Evolutionary conservation across 495 filamentous ascomycete species (phyloP).

Genomic region (Platismatia glauca): DNA sequence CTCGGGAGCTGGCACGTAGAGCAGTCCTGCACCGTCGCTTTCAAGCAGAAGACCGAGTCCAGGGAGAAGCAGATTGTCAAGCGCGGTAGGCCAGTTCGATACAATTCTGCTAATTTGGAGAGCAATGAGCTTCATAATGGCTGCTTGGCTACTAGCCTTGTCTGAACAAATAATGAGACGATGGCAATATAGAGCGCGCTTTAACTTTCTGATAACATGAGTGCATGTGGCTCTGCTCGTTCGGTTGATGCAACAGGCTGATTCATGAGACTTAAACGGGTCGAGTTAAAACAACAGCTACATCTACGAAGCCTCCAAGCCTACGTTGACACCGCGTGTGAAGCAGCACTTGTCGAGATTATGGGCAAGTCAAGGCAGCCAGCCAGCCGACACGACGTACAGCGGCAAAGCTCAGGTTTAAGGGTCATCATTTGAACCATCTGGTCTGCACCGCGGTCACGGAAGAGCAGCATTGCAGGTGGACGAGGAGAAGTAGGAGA

Average conservation of each 20-base stretch:
- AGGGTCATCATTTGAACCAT: slow-evolving; percentile 41
- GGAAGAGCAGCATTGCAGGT: slow-evolving; percentile 22
- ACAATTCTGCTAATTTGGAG: not conserved
- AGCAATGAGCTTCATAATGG: slow-evolving; percentile 1
- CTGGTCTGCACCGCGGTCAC: slow-evolving; percentile 35
- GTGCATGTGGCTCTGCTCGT: slow-evolving; percentile 32
- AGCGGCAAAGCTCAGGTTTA: slow-evolving; percentile 31
- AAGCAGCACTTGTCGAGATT: slow-evolving; percentile 21
- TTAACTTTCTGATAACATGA: slow-evolving; percentile 34
- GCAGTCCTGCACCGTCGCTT: slow-evolving; percentile 23
- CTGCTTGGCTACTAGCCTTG: slow-evolving; percentile 29
- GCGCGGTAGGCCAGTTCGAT: not conserved
- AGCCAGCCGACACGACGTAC: slow-evolving; percentile 9
- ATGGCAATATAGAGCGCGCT: slow-evolving; percentile 47
- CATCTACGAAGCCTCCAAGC: slow-evolving; percentile 36
- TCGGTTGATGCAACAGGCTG: slow-evolving; percentile 34
- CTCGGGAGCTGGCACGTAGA: slow-evolving; percentile 25
- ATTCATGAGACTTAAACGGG: slow-evolving; percentile 39
- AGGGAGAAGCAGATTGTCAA: slow-evolving; percentile 19
- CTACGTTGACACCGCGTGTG: slow-evolving; percentile 37
- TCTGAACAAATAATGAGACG: slow-evolving; percentile 48
- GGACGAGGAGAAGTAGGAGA: slow-evolving; percentile 25
- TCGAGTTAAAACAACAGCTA: slow-evolving; percentile 37
- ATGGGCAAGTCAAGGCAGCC: slow-evolving; percentile 3
- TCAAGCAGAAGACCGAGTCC: slow-evolving; percentile 33